phyloP scores from a whole-genome alignment of 1,139 yeast species.

The Barnettozyma hawaiiensis region DNA sequence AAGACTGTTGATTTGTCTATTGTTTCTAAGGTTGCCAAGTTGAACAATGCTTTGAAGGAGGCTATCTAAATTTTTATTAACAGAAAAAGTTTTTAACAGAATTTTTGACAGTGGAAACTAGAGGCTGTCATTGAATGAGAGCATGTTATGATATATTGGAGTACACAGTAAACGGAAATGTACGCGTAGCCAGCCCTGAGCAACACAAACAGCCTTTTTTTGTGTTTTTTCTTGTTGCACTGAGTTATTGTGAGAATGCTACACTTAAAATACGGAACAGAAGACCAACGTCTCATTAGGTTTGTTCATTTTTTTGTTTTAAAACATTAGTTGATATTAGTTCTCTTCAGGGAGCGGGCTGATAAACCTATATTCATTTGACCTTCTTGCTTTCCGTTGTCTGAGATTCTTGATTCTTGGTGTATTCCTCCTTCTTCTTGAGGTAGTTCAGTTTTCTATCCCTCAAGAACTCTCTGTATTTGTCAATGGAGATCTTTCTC shows the following conservation, averaged over 20 bases:
- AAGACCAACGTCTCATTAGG: background rate
- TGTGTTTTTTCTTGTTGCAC: too few relatives aligned
- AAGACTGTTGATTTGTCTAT: constrained; percentile 93
- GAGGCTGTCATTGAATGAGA: constrained; percentile 5
- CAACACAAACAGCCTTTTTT: too few relatives aligned
- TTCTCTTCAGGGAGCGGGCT: background rate
- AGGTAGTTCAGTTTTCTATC: constrained; percentile 33
- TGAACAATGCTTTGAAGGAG: constrained; percentile 85
- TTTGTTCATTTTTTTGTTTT: background rate
- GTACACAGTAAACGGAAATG: background rate
- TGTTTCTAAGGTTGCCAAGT: constrained; percentile 75
- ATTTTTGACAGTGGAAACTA: background rate
- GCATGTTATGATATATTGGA: constrained; percentile 3
- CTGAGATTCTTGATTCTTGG: background rate
- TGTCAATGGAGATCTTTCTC: constrained; percentile 52
- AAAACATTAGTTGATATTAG: background rate
- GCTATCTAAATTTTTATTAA: constrained; percentile 52
- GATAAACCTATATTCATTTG: background rate
- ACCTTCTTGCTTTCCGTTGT: background rate
- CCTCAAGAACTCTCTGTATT: constrained; percentile 55
- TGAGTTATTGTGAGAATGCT: too few relatives aligned
- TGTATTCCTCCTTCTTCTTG: constrained; percentile 21
- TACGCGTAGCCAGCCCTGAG: background rate
- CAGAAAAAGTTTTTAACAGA: too few relatives aligned
- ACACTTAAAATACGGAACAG: background rate